phyloP scores from a whole-genome alignment of 2,329 filamentous ascomycete species.

The Fonsecaea pedrosoi region DNA sequence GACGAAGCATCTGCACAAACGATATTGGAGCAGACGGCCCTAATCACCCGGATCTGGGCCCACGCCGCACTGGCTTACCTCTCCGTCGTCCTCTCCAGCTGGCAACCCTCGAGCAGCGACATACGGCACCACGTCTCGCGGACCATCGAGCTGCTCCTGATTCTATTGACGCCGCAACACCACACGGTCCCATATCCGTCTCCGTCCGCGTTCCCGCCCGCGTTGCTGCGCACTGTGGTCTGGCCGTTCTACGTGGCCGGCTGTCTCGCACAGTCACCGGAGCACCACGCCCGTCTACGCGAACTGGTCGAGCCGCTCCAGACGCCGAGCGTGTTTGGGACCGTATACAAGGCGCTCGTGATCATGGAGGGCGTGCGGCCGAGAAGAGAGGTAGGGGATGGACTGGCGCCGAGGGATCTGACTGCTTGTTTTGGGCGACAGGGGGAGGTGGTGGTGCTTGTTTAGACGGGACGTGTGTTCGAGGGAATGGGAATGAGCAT shows the following conservation, averaged over 20 bases:
- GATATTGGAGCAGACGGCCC: not conserved
- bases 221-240: slow-evolving; percentile 42
- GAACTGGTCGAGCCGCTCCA: slow-evolving; percentile 37
- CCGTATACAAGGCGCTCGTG: slow-evolving; percentile 43
- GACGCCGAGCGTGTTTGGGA: slow-evolving; percentile 40
- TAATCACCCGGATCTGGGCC: slow-evolving; percentile 23
- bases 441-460: not conserved
- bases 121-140: slow-evolving; percentile 14
- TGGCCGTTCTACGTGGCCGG: slow-evolving; percentile 47
- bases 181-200: no score
- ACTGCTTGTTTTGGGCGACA: not conserved
- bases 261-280: slow-evolving; percentile 37
- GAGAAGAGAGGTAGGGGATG: slow-evolving; percentile 2
- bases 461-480: not conserved
- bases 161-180: not conserved
- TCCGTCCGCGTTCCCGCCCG: slow-evolving; percentile 15
- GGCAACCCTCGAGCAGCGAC: slow-evolving; percentile 19
- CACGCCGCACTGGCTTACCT: slow-evolving; percentile 25
- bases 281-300: slow-evolving; percentile 39
- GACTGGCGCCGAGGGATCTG: not conserved
- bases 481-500: not conserved
- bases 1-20: not conserved
- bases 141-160: slow-evolving; percentile 14
- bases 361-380: slow-evolving; percentile 50
- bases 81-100: slow-evolving; percentile 22